Evolutionary conservation across 305 asterid species (phyloP).

Genomic region (Plantago coronopus): DNA sequence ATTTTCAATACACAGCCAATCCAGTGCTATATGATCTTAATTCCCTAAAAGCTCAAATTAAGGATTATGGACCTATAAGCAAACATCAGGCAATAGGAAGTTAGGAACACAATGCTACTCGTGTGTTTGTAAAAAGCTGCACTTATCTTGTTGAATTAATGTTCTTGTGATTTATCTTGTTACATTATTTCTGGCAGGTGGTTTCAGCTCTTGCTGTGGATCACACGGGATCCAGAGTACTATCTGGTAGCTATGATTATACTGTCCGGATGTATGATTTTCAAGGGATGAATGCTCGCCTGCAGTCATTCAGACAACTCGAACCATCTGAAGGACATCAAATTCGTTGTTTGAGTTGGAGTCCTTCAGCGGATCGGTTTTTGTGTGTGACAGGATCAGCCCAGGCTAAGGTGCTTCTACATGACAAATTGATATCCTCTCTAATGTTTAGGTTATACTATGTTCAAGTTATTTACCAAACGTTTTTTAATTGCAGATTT

Average conservation of each 20-base stretch:
- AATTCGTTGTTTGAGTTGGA: conserved; percentile 95
- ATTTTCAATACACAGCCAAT: too few species aligned
- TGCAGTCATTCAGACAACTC: conserved; percentile 88
- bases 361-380: conserved; percentile 86
- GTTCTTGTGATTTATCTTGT: conserved; percentile 9
- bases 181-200: conserved; percentile 42
- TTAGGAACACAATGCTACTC: conserved; percentile 1
- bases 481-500: conserved; percentile 51
- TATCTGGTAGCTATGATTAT: conserved; percentile 89
- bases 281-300: conserved; percentile 92
- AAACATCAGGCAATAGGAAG: not conserved
- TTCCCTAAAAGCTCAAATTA: too few species aligned
- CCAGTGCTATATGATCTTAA: too few species aligned
- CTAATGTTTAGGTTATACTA: conserved; percentile 14
- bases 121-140: not conserved
- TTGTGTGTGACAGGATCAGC: conserved; percentile 97
- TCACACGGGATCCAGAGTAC: conserved; percentile 83
- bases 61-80: not conserved
- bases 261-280: conserved; percentile 92
- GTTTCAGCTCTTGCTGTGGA: conserved; percentile 90
- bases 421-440: conserved; percentile 13
- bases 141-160: not conserved
- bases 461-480: conserved; percentile 20
- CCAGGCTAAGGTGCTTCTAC: conserved; percentile 74
- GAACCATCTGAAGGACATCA: conserved; percentile 98